These are phyloP conservation scores for Lodderomyces theae DNA, from an alignment of 1,139 yeast genomes.

Conservation along the genomic window DNA sequence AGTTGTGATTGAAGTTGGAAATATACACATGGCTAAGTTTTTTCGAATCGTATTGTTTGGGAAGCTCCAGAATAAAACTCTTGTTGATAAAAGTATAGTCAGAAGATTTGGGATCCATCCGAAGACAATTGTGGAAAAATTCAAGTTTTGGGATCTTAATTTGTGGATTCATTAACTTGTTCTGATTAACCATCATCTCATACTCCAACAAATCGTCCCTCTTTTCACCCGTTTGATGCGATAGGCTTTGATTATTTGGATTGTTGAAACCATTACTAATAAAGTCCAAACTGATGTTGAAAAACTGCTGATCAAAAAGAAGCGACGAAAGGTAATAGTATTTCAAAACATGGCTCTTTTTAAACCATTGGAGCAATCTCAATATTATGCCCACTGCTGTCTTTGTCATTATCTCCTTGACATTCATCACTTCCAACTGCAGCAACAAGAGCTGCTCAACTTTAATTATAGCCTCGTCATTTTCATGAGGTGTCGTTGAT, in stretches of 20 bases:
- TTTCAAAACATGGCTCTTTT: conserved; percentile 71
- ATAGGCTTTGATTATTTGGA: conserved; percentile 27
- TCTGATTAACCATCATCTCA: conserved; percentile 35
- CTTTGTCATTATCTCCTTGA: conserved; percentile 65
- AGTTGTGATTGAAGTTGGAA: conserved; percentile 37
- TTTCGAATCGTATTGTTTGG: conserved; percentile 25
- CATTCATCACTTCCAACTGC: conserved; percentile 54
- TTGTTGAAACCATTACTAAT: conserved; percentile 41
- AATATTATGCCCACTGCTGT: conserved; percentile 56
- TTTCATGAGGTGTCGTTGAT: conserved; percentile 7
- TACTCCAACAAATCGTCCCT: conserved; percentile 33
- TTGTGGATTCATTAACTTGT: conserved; percentile 46
- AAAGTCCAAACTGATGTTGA: conserved; percentile 41
- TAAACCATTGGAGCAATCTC: conserved; percentile 71
- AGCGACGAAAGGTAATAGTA: conserved; percentile 71
- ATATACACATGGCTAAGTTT: conserved; percentile 31
- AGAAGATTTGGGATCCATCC: conserved; percentile 14
- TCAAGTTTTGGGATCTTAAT: conserved; percentile 38
- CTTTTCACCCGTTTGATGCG: conserved; percentile 7
- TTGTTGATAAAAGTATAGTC: conserved; percentile 31
- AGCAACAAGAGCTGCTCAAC: conserved; percentile 30
- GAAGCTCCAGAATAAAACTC: conserved; percentile 25
- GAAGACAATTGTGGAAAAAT: conserved; percentile 45
- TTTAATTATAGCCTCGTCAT: conserved; percentile 19
- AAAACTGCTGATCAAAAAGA: conserved; percentile 69